A percentile compares a stretch with the other conserved stretches of the same genome.
Evolutionary conservation across 2,329 filamentous ascomycete species (phyloP).

Genomic region (Aaosphaeria arxii): DNA sequence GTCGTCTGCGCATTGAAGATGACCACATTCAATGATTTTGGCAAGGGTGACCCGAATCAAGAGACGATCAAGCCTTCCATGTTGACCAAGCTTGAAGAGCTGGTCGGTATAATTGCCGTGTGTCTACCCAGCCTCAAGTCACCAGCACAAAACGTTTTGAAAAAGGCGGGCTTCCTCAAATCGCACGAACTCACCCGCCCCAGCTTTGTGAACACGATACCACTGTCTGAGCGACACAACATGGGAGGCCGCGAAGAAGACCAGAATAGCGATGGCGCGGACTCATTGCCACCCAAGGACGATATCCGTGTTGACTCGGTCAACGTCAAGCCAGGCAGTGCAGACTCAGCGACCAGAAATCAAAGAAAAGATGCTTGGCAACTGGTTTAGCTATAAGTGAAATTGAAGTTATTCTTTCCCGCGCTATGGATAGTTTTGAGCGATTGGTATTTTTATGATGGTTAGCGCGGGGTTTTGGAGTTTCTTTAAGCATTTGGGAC

Average conservation of each 20-base stretch:
- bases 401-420: too few relatives aligned
- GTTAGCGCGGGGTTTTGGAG: too few relatives aligned
- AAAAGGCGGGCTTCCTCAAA: constrained; percentile 15
- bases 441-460: too few relatives aligned
- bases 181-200: constrained; percentile 2
- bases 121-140: constrained; percentile 22
- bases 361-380: too few relatives aligned
- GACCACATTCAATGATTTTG: constrained; percentile 19
- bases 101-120: constrained; percentile 24
- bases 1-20: constrained; percentile 19
- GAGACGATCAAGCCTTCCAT: constrained; percentile 20
- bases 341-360: not conserved
- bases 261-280: constrained; percentile 1
- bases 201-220: constrained; percentile 4
- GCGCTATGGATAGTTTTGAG: too few relatives aligned
- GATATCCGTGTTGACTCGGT: constrained; percentile 7
- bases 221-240: not conserved
- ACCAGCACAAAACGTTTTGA: constrained; percentile 15
- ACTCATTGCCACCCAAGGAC: constrained; percentile 1
- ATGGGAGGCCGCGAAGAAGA: not conserved
- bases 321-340: constrained; percentile 9
- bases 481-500: too few relatives aligned
- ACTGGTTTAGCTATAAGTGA: too few relatives aligned
- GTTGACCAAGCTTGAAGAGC: constrained; percentile 24
- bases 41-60: constrained; percentile 23